Evolutionary conservation across 805 yeast genomes (phyloP), one percentile per base, ranked within the genome.

Genomic region (Yarrowia keelungensis): DNA sequence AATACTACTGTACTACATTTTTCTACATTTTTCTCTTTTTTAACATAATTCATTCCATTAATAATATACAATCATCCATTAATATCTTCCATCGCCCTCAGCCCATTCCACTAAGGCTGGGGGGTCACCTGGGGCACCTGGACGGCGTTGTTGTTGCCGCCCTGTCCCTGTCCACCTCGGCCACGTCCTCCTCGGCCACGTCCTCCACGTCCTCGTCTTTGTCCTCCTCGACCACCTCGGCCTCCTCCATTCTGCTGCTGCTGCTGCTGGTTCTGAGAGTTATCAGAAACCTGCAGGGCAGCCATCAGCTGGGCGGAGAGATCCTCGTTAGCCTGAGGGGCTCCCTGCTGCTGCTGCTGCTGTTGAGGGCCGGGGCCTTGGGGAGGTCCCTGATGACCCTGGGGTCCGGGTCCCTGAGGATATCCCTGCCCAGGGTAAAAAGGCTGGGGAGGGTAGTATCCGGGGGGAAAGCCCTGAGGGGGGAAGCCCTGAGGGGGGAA

Each of bases 291-390:
- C 67, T 71, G 69, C 45, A 74, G 69, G 11, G 69, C 70, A 19
- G 74, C 72, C 75, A 73, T 69, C 47, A 74, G 56, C 36, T 72
- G 73, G 11, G 71, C 71, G 26, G 72, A 71, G 15, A 73, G 75
- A 39, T 70, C 64, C 32, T 65, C 74, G 41, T 70, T 49, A 11
- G 39, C 68, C 11, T 70, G 50, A 39, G 54, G 68, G 32, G 32
- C 32, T 26, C 32, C 32, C 32, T 26, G 32, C 32, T 26, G 32
- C 32, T 26, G 32, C 32, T 26, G 32, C 32, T 26, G 32, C 32
- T 26, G 32, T 3, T 26, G 32, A 26, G 32, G 32, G 32, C 32
- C 32, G 2, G 32, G 32, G 2, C n/a, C 36, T 3, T 51, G 58
- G 12, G 61, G 46, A 15, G 46, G 39, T 38, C 39, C 39, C 39